phyloP scores from a whole-genome alignment of 1,139 yeast species.

The Saccharomyces hybrid region DNA sequence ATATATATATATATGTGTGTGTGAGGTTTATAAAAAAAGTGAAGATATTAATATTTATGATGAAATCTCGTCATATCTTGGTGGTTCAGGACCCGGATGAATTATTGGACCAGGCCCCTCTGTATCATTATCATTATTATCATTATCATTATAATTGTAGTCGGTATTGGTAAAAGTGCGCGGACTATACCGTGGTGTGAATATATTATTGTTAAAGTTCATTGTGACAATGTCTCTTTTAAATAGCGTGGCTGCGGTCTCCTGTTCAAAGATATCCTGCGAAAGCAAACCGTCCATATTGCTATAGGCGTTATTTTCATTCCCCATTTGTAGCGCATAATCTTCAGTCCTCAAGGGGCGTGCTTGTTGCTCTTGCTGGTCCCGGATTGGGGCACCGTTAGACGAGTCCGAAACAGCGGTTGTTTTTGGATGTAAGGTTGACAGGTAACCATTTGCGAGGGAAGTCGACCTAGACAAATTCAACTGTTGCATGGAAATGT shows the following conservation, averaged over 20 bases:
- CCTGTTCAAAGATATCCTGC: not conserved
- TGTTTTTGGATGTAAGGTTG: not conserved
- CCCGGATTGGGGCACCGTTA: constrained; percentile 11
- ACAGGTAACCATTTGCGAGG: not conserved
- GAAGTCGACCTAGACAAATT: constrained; percentile 22
- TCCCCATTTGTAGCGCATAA: constrained; percentile 8
- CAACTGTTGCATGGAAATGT: constrained; percentile 24
- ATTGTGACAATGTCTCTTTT: not conserved
- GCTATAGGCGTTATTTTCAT: not conserved
- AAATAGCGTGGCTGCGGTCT: not conserved
- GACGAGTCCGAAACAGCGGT: constrained; percentile 2
- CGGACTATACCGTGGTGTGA: not conserved
- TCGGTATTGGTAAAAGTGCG: not conserved
- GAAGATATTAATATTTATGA: not conserved
- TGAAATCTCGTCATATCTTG: constrained; percentile 20
- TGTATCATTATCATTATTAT: not conserved
- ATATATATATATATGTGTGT: not conserved
- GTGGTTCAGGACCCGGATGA: constrained; percentile 12
- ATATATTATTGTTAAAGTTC: not conserved
- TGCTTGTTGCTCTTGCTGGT: not conserved
- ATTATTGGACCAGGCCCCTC: not conserved
- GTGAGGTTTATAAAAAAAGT: not conserved
- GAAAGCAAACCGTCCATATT: constrained; percentile 3
- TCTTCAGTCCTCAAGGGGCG: not conserved
- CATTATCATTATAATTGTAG: not conserved